phyloP scores from a whole-genome alignment of 164 flowering plant species.

The Tinospora cordifolia region DNA sequence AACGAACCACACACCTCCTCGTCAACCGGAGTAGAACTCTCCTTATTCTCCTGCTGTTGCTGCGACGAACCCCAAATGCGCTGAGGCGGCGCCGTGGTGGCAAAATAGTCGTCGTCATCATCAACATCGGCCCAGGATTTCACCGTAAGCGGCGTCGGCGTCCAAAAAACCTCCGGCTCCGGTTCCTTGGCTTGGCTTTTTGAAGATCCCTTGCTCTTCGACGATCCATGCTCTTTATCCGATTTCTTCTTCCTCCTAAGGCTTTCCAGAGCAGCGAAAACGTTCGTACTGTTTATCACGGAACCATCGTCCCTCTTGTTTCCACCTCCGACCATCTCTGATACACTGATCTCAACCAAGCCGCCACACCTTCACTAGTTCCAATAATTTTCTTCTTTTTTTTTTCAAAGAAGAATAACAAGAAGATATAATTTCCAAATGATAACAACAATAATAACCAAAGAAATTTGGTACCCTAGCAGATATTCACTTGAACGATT shows the following conservation, averaged over 20 bases:
- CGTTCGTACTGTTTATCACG: slow-evolving; percentile 39
- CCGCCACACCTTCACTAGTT: not conserved
- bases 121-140: slow-evolving; percentile 94
- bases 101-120: slow-evolving; percentile 82
- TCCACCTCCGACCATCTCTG: slow-evolving; percentile 52
- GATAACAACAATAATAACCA: no score
- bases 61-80: slow-evolving; percentile 42
- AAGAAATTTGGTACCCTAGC: not conserved
- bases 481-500: no score
- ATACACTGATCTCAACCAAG: not conserved
- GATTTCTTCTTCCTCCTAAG: slow-evolving; percentile 57
- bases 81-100: slow-evolving; percentile 61
- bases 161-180: slow-evolving; percentile 60
- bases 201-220: slow-evolving; percentile 41
- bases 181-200: slow-evolving; percentile 37
- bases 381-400: no score
- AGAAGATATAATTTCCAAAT: no score
- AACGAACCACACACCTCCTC: slow-evolving; percentile 26
- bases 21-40: slow-evolving; percentile 22
- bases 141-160: slow-evolving; percentile 55
- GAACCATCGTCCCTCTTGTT: slow-evolving; percentile 44
- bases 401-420: no score
- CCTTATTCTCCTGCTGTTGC: slow-evolving; percentile 25
- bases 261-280: slow-evolving; percentile 52
- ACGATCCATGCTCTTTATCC: slow-evolving; percentile 40